Conservation (phyloP, 345 rosid genomes). For the Moricandia moricandioides region DNA sequence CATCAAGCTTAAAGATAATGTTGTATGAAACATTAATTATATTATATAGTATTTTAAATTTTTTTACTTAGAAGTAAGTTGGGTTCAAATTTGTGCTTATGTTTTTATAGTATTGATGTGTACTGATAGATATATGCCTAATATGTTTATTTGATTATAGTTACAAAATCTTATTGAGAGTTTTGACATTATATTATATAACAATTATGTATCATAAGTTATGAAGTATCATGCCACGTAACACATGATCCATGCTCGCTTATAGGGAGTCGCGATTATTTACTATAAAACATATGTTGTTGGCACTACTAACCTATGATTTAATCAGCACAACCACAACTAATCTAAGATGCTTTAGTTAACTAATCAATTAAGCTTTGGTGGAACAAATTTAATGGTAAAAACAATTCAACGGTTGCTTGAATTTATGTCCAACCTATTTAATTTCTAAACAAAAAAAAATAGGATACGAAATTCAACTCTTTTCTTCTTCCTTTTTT, state of each 20-base stretch:
- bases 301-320: constrained; percentile 40
- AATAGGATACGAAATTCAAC: constrained; percentile 23
- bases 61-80: too few relatives aligned
- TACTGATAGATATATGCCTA: too few relatives aligned
- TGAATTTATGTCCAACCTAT: constrained; percentile 37
- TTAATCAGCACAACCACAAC: constrained; percentile 27
- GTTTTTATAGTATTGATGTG: too few relatives aligned
- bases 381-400: constrained; percentile 18
- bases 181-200: not conserved
- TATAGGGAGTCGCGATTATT: constrained; percentile 11
- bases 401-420: constrained; percentile 37
- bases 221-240: constrained; percentile 20
- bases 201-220: constrained; percentile 16
- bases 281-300: constrained; percentile 9
- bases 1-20: too few relatives aligned
- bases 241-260: constrained; percentile 28
- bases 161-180: not conserved
- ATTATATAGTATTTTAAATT: too few relatives aligned
- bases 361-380: constrained; percentile 21
- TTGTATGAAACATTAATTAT: too few relatives aligned
- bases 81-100: too few relatives aligned
- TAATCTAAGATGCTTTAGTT: constrained; percentile 23
- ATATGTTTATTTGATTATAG: not conserved
- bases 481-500: constrained; percentile 2
- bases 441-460: constrained; percentile 5